Evolutionary conservation across 148 eudicot genomes (phyloP).

Genomic region (Amaranthus cruentus): DNA sequence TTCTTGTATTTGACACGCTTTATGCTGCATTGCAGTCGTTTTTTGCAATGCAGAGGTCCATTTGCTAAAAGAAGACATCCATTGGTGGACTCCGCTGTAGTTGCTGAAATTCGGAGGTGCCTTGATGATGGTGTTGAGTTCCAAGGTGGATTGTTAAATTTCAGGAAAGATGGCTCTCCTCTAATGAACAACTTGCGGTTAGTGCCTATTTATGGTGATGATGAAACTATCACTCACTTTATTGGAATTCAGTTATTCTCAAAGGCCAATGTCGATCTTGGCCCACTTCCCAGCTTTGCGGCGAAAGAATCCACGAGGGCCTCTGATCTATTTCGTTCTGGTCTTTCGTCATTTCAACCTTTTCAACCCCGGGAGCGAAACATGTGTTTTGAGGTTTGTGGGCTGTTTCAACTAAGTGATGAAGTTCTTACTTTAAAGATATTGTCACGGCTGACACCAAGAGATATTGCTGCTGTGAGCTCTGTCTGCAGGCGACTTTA

Average conservation of each 20-base stretch:
- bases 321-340: conserved; percentile 44
- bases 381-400: conserved; percentile 36
- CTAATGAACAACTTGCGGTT: conserved; percentile 67
- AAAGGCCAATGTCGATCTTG: conserved; percentile 70
- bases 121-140: conserved; percentile 71
- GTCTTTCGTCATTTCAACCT: conserved; percentile 37
- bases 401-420: conserved; percentile 70
- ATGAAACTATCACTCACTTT: conserved; percentile 65
- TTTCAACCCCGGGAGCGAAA: conserved; percentile 34
- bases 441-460: conserved; percentile 71
- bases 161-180: conserved; percentile 84
- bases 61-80: conserved; percentile 82
- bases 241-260: conserved; percentile 77
- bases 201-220: conserved; percentile 63
- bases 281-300: conserved; percentile 57
- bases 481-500: conserved; percentile 70
- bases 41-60: conserved; percentile 76
- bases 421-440: conserved; percentile 81
- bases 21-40: conserved; percentile 48
- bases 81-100: conserved; percentile 74
- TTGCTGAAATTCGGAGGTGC: conserved; percentile 76
- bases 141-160: conserved; percentile 89
- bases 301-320: conserved; percentile 45
- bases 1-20: too few relatives aligned
- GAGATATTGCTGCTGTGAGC: conserved; percentile 82